Evolutionary conservation across 1,284 basidiomycete genomes (phyloP).

Genomic region (Afroboletus lepidellus): DNA sequence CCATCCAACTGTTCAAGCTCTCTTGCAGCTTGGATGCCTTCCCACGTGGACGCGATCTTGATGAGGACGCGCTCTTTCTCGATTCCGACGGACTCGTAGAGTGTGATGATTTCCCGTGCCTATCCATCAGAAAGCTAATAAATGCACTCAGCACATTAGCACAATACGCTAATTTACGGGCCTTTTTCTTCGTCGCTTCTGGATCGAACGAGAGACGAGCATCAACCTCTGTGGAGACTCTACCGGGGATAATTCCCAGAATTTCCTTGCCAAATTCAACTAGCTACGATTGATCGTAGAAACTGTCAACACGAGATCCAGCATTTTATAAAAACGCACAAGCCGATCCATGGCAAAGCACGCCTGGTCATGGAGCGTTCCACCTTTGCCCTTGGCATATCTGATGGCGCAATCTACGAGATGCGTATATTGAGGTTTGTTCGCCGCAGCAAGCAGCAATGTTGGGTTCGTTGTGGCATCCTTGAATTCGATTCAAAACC

Average conservation of each 20-base stretch:
- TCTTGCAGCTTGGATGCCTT: slow-evolving; percentile 98
- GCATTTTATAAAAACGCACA: not conserved
- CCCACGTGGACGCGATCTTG: slow-evolving; percentile 99
- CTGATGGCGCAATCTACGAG: not conserved
- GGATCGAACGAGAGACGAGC: not conserved
- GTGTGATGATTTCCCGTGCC: slow-evolving; percentile 90
- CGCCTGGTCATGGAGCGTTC: not conserved
- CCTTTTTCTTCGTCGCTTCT: not conserved
- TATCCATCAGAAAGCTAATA: slow-evolving; percentile 29
- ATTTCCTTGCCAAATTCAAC: not conserved
- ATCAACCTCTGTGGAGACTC: not conserved
- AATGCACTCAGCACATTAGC: not conserved
- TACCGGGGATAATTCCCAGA: not conserved
- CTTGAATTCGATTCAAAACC: not conserved
- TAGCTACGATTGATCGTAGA: not conserved
- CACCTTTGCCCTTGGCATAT: not conserved
- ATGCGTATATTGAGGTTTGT: not conserved
- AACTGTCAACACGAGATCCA: not conserved
- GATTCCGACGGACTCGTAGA: slow-evolving; percentile 92
- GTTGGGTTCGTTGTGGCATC: not conserved
- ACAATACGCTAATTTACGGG: not conserved
- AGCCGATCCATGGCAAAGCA: not conserved
- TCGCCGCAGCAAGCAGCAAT: not conserved
- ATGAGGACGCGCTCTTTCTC: slow-evolving; percentile 93
- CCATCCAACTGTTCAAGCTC: slow-evolving; percentile 90